Base-by-base conservation (phyloP, 2,329 filamentous ascomycete genomes). In the Parascedosporium putredinis region DNA sequence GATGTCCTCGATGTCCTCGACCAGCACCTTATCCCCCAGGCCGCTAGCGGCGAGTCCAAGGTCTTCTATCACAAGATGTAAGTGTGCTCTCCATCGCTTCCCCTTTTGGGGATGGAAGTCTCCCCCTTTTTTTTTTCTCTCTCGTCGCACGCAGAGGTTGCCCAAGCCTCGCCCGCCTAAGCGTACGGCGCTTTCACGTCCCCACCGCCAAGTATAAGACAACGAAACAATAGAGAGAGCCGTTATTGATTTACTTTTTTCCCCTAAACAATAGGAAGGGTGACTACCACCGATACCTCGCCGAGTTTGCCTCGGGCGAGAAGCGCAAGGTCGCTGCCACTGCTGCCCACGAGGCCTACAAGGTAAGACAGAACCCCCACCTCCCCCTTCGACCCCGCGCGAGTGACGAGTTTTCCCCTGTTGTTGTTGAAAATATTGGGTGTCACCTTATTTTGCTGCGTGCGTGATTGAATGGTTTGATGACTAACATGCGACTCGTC, bases 21-120 rank as follows among this genome's bases (percentile, higher is more conserved):
- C 69, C 78, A 95, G 65, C 84, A 83, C 67, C 79, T 97, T 65
- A 97, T 97, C 67, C 90, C 90, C 71, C 91, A 93, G 73, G 91
- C 91, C 67, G 86, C 93, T 73, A 86, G 88, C 59, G 91, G 91
- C 75, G 91, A 97, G 80, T 95, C 89, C 70, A 97, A 96, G 84
- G 91, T 97, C 68, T 97, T 97, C 74, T 97, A 97, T 79, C 90
- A 96, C 85, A 97, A 97, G 84, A 97, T 97, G 91, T 96, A 76
- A 62, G 87, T 78, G 57, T 53, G n/a, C 14, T 27, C 22, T 55
- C 48, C 8, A 27, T 7, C 27, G 6, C 27, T 24, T 24, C 22
- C 25, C 7, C 34, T 46, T 18, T 47, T 14, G 23, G 9, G 22
- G 5, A 12, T 27, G 16, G 12, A 23, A 24, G 16, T 18, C 25